Base-by-base conservation (phyloP, 148 eudicot genomes). In the Polygonum aviculare region DNA sequence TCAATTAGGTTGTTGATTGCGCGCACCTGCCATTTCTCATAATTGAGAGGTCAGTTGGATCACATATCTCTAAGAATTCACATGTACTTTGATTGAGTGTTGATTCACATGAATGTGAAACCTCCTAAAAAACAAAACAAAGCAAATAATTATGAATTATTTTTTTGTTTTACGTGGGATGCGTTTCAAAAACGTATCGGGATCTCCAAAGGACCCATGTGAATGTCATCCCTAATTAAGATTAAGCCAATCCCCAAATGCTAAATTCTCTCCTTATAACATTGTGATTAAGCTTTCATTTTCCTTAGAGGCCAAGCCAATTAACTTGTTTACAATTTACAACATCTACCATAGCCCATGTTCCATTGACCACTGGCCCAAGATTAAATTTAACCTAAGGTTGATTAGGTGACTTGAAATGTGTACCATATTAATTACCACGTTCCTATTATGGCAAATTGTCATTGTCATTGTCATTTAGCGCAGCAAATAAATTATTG, bases 11-110 rank as follows among this genome's bases (percentile, higher is more conserved):
- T 33, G 71, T 65, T 65, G 71, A 65, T 65, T 65, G 71, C 71
- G 35, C 71, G 71, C 71, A 65, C 71, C 71, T 65, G 71, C 71
- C 44, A 65, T 65, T 33, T 65, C 71, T 65, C 71, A 65, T 65
- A 22, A 65, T 65, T 65, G 71, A 35, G 71, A 12, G 39, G 71
- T 65, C 71, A 65, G 71, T 65, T 65, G 71, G 71, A 36, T 65
- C 71, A 65, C 71, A 35, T 5, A 14, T 65, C 44, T 65, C 71
- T 35, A 65, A 33, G 3, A 65, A 36, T 18, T 18, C 71, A 65
- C 71, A 65, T 65, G 41, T 65, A 65, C n/a, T 15, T 65, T 65
- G 71, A 65, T 65, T 36, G 71, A 31, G 71, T 65, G 44, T 4
- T 65, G 71, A 65, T 65, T 65, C 71, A 35, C 71, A 65, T 65